These are phyloP conservation scores for Bipolaris gigantea DNA, from an alignment of 2,329 filamentous ascomycete genomes.

Conservation along the genomic window DNA sequence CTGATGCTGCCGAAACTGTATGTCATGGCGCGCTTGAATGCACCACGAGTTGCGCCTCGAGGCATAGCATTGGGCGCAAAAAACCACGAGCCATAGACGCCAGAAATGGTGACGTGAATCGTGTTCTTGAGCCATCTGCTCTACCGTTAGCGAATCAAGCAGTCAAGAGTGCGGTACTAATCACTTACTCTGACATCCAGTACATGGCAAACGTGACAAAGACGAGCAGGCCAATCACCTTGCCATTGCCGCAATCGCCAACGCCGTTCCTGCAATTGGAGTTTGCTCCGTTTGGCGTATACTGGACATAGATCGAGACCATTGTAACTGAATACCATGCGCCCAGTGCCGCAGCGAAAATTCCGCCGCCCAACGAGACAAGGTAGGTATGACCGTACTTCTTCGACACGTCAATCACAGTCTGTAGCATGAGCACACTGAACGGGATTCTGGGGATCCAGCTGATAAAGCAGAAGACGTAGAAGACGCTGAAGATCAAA, in stretches of 20 bases:
- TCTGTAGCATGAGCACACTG: constrained; percentile 85
- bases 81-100: constrained; percentile 93
- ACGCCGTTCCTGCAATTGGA: constrained; percentile 57
- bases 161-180: too few species aligned
- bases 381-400: constrained; percentile 83
- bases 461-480: constrained; percentile 72
- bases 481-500: constrained; percentile 77
- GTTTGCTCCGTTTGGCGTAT: constrained; percentile 64
- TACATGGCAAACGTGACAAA: constrained; percentile 91
- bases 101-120: constrained; percentile 83
- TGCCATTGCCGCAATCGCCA: constrained; percentile 70
- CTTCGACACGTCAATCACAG: constrained; percentile 81
- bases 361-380: constrained; percentile 79
- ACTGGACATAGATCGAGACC: constrained; percentile 83
- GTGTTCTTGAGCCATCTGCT: constrained; percentile 80
- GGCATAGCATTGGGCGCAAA: constrained; percentile 74
- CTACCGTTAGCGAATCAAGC: constrained; percentile 52
- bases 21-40: constrained; percentile 77
- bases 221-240: constrained; percentile 79
- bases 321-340: constrained; percentile 88
- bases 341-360: constrained; percentile 73
- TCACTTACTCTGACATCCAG: constrained; percentile 75
- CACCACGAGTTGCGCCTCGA: constrained; percentile 77
- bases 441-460: constrained; percentile 91
- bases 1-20: constrained; percentile 93